A percentile compares a stretch with the other conserved stretches of the same genome.
phyloP scores from a whole-genome alignment of 495 filamentous ascomycete genomes.

The Rostrohypoxylon terebratum region DNA sequence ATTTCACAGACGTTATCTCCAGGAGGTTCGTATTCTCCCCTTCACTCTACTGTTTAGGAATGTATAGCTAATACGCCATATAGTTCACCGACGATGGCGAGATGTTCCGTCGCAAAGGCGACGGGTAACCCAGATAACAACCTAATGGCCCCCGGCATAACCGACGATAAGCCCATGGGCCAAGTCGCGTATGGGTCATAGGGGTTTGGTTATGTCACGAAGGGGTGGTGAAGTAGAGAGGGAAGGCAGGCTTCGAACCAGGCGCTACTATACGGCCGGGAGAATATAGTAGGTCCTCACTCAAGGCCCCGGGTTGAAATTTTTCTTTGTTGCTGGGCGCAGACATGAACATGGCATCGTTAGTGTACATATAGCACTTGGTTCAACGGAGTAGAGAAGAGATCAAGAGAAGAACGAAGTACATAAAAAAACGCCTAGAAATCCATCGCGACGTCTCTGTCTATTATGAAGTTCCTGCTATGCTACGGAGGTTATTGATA shows the following conservation, averaged over 20 bases:
- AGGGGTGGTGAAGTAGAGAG: conserved; percentile 28
- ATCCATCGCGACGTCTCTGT: neutral
- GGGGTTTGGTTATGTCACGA: conserved; percentile 11
- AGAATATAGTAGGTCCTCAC: neutral
- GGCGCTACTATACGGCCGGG: conserved; percentile 27
- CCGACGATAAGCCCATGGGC: conserved; percentile 63
- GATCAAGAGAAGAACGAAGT: conserved; percentile 12
- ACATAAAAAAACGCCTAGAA: conserved; percentile 38
- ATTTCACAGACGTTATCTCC: conserved; percentile 95
- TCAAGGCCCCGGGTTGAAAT: neutral
- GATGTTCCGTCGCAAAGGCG: conserved; percentile 87
- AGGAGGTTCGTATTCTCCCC: conserved; percentile 73
- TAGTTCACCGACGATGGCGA: conserved; percentile 96
- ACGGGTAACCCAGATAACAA: conserved; percentile 78
- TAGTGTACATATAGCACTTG: conserved; percentile 45
- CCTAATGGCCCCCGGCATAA: conserved; percentile 83
- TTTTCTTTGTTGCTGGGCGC: conserved; percentile 40
- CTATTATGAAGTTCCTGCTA: neutral
- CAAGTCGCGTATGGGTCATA: conserved; percentile 63
- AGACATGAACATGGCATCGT: conserved; percentile 22
- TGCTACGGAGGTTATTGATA: neutral
- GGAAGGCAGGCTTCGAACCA: conserved; percentile 27
- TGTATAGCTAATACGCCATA: conserved; percentile 47
- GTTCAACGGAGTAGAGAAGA: conserved; percentile 39
- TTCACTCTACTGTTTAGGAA: neutral